Conservation (phyloP, 805 yeast genomes). For the Clavispora vitiphila region DNA sequence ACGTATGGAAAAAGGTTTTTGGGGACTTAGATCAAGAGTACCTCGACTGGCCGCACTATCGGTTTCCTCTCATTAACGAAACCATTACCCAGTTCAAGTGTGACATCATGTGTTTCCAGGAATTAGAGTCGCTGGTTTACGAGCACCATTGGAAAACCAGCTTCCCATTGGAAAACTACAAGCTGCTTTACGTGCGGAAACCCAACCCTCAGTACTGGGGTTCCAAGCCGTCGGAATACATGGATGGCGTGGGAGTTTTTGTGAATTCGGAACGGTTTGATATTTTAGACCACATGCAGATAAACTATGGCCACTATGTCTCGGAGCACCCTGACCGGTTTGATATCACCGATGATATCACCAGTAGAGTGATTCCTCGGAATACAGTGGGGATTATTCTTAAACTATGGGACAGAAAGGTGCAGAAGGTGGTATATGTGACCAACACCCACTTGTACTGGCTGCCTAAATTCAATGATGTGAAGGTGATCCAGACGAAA, state of each 20-base stretch:
- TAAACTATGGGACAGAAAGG: conserved; percentile 40
- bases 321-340: conserved; percentile 20
- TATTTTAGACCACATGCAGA: conserved; percentile 22
- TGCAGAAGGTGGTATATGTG: conserved; percentile 38
- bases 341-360: conserved; percentile 29
- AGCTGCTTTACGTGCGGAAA: conserved; percentile 45
- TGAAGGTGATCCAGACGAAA: conserved; percentile 50
- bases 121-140: conserved; percentile 43
- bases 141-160: conserved; percentile 33
- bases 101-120: conserved; percentile 60
- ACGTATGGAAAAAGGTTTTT: conserved; percentile 57
- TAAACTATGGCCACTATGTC: conserved; percentile 28
- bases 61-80: conserved; percentile 33
- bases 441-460: conserved; percentile 62
- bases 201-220: conserved; percentile 52
- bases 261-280: conserved; percentile 46
- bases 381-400: conserved; percentile 57
- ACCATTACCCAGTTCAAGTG: conserved; percentile 36
- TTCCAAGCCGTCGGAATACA: conserved; percentile 31
- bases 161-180: conserved; percentile 33
- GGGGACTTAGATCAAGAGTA: conserved; percentile 43
- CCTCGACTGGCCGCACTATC: conserved; percentile 43
- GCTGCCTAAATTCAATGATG: conserved; percentile 46
- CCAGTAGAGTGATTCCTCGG: conserved; percentile 34
- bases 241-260: conserved; percentile 61